Conservation (phyloP, 176 grass and related monocot genomes). For the Aegilops umbellulata region DNA sequence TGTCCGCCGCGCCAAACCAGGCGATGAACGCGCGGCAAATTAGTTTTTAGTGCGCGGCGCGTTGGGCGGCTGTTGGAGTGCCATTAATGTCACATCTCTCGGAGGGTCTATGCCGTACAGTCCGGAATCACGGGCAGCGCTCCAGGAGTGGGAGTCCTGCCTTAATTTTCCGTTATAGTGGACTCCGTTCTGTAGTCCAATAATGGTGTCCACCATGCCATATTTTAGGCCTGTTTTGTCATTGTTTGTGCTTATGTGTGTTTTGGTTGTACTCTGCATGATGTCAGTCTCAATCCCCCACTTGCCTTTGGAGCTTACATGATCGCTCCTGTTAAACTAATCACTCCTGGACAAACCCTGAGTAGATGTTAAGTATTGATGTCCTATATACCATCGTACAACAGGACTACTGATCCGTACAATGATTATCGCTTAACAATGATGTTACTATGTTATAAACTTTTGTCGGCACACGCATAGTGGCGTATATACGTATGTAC, state of each 20-base stretch:
- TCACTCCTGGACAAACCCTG: background rate
- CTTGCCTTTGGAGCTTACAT: background rate
- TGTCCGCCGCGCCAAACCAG: no score
- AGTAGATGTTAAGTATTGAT: no score
- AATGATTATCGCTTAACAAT: no score
- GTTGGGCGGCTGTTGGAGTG: no score
- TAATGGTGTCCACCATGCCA: background rate
- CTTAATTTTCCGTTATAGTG: background rate
- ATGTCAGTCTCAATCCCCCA: background rate
- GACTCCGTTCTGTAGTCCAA: background rate
- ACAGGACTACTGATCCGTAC: no score
- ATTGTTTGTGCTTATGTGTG: background rate
- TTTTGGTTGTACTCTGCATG: no score
- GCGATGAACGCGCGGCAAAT: no score
- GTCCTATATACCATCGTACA: no score
- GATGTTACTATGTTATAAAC: background rate
- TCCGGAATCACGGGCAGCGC: constrained; percentile 21
- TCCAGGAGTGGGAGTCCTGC: no score
- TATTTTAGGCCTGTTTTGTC: background rate
- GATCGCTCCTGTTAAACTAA: background rate
- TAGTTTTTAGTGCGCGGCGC: no score
- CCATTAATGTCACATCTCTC: background rate
- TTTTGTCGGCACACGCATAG: background rate
- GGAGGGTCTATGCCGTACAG: constrained; percentile 12
- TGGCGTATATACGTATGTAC: background rate